These are phyloP conservation scores for Chytriomyces confervae DNA, from an alignment of 192 early-diverging fungal species.

Conservation along the genomic window DNA sequence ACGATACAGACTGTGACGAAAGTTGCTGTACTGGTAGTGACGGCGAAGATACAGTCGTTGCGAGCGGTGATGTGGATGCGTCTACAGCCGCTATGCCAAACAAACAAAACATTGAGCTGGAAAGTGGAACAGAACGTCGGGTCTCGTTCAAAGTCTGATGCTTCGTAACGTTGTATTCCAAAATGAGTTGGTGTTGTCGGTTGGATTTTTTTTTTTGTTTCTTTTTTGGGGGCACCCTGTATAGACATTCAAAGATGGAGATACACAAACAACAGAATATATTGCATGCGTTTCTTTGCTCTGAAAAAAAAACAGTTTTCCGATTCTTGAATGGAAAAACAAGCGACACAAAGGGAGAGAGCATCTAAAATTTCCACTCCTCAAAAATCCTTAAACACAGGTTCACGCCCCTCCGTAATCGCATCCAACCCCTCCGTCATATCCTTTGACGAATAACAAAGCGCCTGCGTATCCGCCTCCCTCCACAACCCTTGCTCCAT, in stretches of 20 bases:
- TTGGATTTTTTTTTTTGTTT: too few relatives aligned
- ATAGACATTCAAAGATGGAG: too few relatives aligned
- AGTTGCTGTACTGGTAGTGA: slow-evolving; percentile 5
- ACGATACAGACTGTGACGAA: slow-evolving; percentile 2
- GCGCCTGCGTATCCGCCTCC: slow-evolving; percentile 46
- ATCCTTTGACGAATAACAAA: slow-evolving; percentile 33
- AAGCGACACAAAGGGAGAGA: too few relatives aligned
- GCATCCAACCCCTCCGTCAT: slow-evolving; percentile 42
- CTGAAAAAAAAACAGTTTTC: too few relatives aligned
- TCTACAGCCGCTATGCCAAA: background rate
- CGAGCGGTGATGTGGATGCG: background rate
- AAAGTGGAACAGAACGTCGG: background rate
- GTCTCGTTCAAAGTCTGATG: background rate
- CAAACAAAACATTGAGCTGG: too few relatives aligned
- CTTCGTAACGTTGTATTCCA: too few relatives aligned
- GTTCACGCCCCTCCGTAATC: slow-evolving; percentile 37
- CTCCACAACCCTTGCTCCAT: slow-evolving; percentile 40
- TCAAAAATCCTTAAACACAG: slow-evolving; percentile 42
- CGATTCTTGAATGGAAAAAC: too few relatives aligned
- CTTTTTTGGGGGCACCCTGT: too few relatives aligned
- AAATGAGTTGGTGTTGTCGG: too few relatives aligned
- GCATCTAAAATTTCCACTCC: too few relatives aligned
- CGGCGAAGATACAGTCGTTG: background rate
- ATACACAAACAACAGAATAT: too few relatives aligned
- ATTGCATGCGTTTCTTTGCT: too few relatives aligned